Conservation (phyloP, 148 eudicot species). For the Vaccinium vitisidaea region DNA sequence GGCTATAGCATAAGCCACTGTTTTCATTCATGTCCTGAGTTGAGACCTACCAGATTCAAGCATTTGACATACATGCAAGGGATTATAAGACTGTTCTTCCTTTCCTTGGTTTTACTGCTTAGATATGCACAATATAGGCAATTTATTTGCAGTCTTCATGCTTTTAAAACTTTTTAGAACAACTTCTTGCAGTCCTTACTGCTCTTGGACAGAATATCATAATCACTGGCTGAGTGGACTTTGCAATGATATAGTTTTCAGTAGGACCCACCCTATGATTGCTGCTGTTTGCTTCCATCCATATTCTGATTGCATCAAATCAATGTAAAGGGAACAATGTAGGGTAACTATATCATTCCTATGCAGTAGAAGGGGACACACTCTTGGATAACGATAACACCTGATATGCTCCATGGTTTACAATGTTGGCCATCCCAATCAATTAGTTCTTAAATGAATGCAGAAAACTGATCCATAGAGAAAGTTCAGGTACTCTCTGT, state of each 20-base stretch:
- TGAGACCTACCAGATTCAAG: neutral
- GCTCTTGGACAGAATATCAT: neutral
- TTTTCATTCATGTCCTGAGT: neutral
- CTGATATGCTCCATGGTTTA: neutral
- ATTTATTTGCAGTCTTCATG: neutral
- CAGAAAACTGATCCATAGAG: neutral
- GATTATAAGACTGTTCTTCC: neutral
- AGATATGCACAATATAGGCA: neutral
- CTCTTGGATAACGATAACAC: neutral
- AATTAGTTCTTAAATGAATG: neutral
- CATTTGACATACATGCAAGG: neutral
- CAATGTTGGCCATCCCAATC: neutral
- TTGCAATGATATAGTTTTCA: neutral
- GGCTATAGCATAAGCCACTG: neutral
- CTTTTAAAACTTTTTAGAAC: neutral
- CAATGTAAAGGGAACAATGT: neutral
- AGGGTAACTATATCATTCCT: neutral
- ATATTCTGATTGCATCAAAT: neutral
- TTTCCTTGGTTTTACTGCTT: neutral
- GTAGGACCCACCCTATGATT: neutral
- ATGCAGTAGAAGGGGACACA: neutral
- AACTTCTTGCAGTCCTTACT: conserved; percentile 2
- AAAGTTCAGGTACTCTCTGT: conserved; percentile 18
- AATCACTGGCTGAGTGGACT: neutral
- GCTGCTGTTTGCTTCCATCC: neutral